Base-by-base conservation (phyloP, 257 asterid species). In the Solanum chilense region DNA sequence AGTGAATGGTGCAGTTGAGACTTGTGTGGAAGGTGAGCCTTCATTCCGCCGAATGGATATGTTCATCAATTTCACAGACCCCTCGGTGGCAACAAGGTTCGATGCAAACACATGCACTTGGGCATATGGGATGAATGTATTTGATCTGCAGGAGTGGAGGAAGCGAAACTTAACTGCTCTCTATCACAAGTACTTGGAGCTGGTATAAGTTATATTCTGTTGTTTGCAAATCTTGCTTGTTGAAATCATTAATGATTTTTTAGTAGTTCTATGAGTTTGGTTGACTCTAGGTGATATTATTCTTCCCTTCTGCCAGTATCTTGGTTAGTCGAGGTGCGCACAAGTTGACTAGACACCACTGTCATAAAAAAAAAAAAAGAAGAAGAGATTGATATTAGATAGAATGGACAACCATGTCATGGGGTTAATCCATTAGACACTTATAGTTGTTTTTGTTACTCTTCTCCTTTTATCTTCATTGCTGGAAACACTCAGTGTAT, bases 91-190 rank as follows among this genome's bases (percentile, higher is more conserved):
- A 64, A 90, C 89, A 64, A 88, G 70, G 68, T 92, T 95, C 52
- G 92, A 95, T 85, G 86, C 92, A 88, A 89, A 91, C 44, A 41
- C 93, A 42, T 96, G 99, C 95, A 94, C 99, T 13, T 96, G 99
- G 99, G 99, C 99, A 86, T 97, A 95, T 77, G 99, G 99, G 83
- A 88, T 97, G 97, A 97, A 97, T 90, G 60, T 97, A 39, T 97
- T 97, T 68, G 96, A 97, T 91, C 98, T 97, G 88, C 92, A 86
- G 75, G 90, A 88, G 87, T 97, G 99, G 99, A 95, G 98, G 91
- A 90, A 84, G 75, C 93, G 39, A 78, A 91, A 92, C 83, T 81
- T 97, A 90, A 95, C 95, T 47, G 91, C 88, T 20, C 86, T 91
- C 78, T 96, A 97, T 85, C 97, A 89, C 94, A 89, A 90, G 84